phyloP scores from a whole-genome alignment of 2,329 filamentous ascomycete genomes.

The Knufia petricola region DNA sequence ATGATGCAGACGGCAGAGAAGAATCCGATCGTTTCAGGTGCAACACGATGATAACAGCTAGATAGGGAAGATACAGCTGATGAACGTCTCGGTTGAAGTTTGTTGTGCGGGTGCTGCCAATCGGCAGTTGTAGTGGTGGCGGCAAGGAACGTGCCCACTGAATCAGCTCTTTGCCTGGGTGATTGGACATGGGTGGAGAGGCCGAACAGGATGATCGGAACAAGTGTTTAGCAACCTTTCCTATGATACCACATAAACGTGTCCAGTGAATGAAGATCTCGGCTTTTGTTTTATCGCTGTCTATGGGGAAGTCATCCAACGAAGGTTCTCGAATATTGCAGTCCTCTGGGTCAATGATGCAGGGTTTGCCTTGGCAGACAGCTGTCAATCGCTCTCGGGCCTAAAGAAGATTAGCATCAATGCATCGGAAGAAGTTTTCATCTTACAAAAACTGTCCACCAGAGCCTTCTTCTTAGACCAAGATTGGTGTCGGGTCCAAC shows the following conservation, averaged over 20 bases:
- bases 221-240: conserved; percentile 32
- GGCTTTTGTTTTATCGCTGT: conserved; percentile 27
- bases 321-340: conserved; percentile 33
- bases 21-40: conserved; percentile 30
- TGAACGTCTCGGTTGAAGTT: conserved; percentile 35
- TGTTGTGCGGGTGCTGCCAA: conserved; percentile 24
- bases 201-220: conserved; percentile 19
- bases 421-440: too few relatives aligned
- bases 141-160: conserved; percentile 31
- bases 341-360: conserved; percentile 36
- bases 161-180: conserved; percentile 29
- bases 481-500: conserved; percentile 8
- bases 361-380: conserved; percentile 37
- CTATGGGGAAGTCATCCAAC: conserved; percentile 31
- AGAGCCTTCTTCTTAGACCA: conserved; percentile 31
- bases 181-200: conserved; percentile 17
- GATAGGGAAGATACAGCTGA: conserved; percentile 35
- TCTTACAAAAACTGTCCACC: conserved; percentile 34
- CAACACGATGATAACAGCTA: conserved; percentile 35
- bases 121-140: conserved; percentile 28
- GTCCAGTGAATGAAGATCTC: conserved; percentile 39
- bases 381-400: conserved; percentile 34
- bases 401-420: background rate
- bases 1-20: conserved; percentile 31
- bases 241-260: conserved; percentile 33